Evolutionary conservation across 371 early-diverging fungal genomes (phyloP), one percentile per base, ranked within the genome.

Genomic region (Coemansia linderi): DNA sequence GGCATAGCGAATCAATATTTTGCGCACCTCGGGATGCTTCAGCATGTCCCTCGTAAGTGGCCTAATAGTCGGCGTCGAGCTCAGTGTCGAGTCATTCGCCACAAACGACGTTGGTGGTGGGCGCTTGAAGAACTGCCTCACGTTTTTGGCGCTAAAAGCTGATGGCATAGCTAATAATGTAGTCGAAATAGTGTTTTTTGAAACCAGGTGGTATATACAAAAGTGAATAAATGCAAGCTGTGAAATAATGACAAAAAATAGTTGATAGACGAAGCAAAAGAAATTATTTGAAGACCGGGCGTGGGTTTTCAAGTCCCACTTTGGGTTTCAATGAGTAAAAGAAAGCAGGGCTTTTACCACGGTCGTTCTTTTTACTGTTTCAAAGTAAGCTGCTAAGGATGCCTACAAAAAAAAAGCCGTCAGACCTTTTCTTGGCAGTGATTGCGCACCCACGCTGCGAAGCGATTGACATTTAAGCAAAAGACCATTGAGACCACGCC

Each of bases 291-390:
- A 22, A 39, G 22, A 33, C 33, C n/a, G n/a, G 36, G 17, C 22
- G 22, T n/a, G 17, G 8, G 15, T 36, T 15, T 8, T n/a, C 57
- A 57, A 57, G 37, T 17, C 57, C 19, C n/a, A 36, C 7, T 6
- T 54, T 54, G 17, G 19, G n/a, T 9, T 9, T 17, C 57, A 57
- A 37, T 33, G 19, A n/a, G 17, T n/a, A 57, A 57, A 12, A 52
- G 5, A 52, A 57, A 52, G 29, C 29, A 13, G 17, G 8, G 57
- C 57, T 57, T 33, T 33, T 57, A 57, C 57, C 57, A 57, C 57
- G 57, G 36, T 36, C 57, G 57, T 57, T 15, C 57, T 57, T 57
- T 56, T 37, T 57, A 57, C 57, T 57, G 57, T 57, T 52, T 52
- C 29, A 29, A 57, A 33, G 57, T 57, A 36, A 10, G 5, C 57